Base-by-base conservation (phyloP, 345 rosid species). In the Dipteronia sinensis region DNA sequence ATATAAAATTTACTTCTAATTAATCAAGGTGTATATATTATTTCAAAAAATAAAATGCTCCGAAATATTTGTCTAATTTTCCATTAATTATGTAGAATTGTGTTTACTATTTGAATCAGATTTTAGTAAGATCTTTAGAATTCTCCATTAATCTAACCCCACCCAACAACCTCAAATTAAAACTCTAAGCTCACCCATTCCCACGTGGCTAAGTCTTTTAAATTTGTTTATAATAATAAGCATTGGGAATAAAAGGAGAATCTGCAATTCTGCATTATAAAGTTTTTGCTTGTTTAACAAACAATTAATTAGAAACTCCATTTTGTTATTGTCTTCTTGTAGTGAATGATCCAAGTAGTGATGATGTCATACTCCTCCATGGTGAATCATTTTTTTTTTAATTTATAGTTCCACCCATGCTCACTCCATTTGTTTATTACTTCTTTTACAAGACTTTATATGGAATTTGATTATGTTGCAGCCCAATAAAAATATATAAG, bases 301-400 rank as follows among this genome's bases (percentile, higher is more conserved):
- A 58, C 19, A 47, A 16, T 53, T 4, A 16, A 42, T 34, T 34
- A 38, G n/a, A 71, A 44, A 56, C 23, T 81, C 44, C 12, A 44
- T 3, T 42, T 73, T 73, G 58, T 23, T 71, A 23, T 42, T 29
- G 46, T 27, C 19, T 69, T 15, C 67, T 49, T 8, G 4, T 27
- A 49, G 15, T 64, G 65, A n/a, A 70, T 53, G 58, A 53, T 67
- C 80, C 61, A 78, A 75, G 81, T 51, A 72, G 49, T 46, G 78
- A 49, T 80, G 85, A 86, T 69, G 81, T 80, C 84, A 86, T 66
- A 59, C 53, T 55, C 67, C 67, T 78, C 42, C 64, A 58, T 51
- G 51, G 47, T 73, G 51, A 71, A 7, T 65, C 22, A 67, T 69
- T 56, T 6, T 49, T 34, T 34, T 34, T 34, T 34, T 4, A 34